Base-by-base conservation (phyloP, 306 rosid species). In the Pyrus bretschneideri region DNA sequence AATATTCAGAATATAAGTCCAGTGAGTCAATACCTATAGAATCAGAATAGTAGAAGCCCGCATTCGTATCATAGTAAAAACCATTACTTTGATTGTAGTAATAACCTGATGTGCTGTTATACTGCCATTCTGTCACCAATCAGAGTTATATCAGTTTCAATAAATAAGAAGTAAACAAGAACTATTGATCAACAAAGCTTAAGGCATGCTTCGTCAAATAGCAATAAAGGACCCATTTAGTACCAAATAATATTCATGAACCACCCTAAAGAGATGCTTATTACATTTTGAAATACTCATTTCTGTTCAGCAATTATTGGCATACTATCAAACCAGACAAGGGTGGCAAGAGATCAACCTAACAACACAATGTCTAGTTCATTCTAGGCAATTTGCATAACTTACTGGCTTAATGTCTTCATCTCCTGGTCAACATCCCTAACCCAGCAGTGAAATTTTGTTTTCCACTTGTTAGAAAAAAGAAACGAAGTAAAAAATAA, bases 31-130 rank as follows among this genome's bases (percentile, higher is more conserved):
- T 87, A 95, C 99, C 97, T 21, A 95, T 78, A 74, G 93, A 84
- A 80, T 92, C 97, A 38, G 93, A 90, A 85, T 89, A 92, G 85
- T 92, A 95, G 85, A 95, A 95, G 79, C 97, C 99, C 0, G 96
- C 92, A 76, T 88, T 92, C 8, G 92, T 85, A 78, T 95, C 97
- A 73, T 89, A 83, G 81, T 80, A 86, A 82, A 95, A 92, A 54
- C 96, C 97, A 76, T 95, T 95, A 71, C 86, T 87, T 80, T 87
- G 86, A 82, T 91, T 87, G 85, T 85, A 91, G 85, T 89, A 90
- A 85, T 95, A 92, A 70, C 97, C 97, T 11, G 97, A 87, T 78
- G 83, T 57, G 82, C 90, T 89, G 85, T 95, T 95, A 17, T 83
- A 69, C 83, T 88, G 88, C 99, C 97, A 95, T 79, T 86, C 97